phyloP scores from a whole-genome alignment of 768 basidiomycete genomes.

The Suillus spraguei region DNA sequence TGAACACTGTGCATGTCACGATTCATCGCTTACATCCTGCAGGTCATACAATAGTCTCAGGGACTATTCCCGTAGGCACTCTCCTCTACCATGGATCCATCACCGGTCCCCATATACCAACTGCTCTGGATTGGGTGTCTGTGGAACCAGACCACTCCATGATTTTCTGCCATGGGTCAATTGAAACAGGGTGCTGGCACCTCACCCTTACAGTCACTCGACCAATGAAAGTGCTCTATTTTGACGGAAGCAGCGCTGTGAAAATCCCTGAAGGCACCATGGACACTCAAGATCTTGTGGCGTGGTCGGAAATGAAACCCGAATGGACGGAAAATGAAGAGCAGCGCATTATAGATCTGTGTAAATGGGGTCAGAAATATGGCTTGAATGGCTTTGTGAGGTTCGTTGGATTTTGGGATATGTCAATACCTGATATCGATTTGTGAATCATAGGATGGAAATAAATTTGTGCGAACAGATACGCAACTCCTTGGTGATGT shows the following conservation, averaged over 20 bases:
- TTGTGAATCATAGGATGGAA: conserved; percentile 41
- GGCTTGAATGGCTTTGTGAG: conserved; percentile 39
- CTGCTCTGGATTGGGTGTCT: conserved; percentile 32
- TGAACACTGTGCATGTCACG: background rate
- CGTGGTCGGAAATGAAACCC: conserved; percentile 29
- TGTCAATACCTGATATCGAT: background rate
- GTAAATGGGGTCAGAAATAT: conserved; percentile 34
- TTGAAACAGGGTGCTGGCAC: conserved; percentile 28
- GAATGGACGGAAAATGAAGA: conserved; percentile 24
- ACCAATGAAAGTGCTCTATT: conserved; percentile 34
- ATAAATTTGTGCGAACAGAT: conserved; percentile 45
- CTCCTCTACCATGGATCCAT: conserved; percentile 37
- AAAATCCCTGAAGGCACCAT: conserved; percentile 33
- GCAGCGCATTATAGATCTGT: conserved; percentile 31
- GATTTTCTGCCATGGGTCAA: conserved; percentile 31
- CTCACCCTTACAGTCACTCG: conserved; percentile 31
- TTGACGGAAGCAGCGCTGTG: conserved; percentile 32
- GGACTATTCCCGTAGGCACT: conserved; percentile 36
- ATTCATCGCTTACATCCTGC: background rate
- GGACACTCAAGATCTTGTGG: conserved; percentile 40
- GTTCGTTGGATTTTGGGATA: conserved; percentile 7
- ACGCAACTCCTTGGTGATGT: background rate
- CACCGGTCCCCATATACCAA: conserved; percentile 16
- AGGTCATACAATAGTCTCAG: conserved; percentile 37
- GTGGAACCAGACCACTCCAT: conserved; percentile 41